Evolutionary conservation across 495 filamentous ascomycete species (phyloP), one percentile per base, ranked within the genome.

Genomic region (Aspergillus kassunensis): DNA sequence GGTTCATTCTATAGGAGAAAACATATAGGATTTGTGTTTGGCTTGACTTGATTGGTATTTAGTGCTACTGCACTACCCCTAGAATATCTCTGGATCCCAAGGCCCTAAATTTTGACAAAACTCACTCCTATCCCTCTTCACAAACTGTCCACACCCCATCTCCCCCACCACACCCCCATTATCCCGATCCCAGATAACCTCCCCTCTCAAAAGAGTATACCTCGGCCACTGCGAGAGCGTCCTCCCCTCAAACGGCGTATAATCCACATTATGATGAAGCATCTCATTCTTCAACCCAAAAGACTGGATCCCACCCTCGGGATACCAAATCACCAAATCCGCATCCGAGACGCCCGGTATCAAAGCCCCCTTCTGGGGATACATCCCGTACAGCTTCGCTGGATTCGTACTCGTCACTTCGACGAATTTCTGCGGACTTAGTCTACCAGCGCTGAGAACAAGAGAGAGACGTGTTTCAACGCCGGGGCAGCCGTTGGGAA

Each of bases 311-410:
- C 24, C 24, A 9, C 52, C 49, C 8, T n/a, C 30, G 3, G 65
- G 65, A 51, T 72, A 67, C 69, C 68, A 72, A 44, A 77, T 71
- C 13, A 70, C 66, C 6, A 77, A 50, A 56, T 77, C 74, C 9
- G 74, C 74, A 55, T 77, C 74, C 16, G 67, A 77, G 13, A 57
- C 27, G 0, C 80, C 81, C 2, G 78, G 76, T 11, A 79, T 67
- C 12, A 85, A 56, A 0, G 68, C 68, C 3, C 81, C 81, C 60
- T 85, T 85, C 11, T 64, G 62, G 0, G 75, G 76, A 58, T 78
- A 79, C 30, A 85, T 55, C 0, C 80, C 81, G 58, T 85, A 85
- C 29, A 83, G 61, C 70, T 83, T 85, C 0, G 80, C 80, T 13
- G 80, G 68, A 54, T 83, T 82, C 0, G 78, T 73, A 7, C 68